Evolutionary conservation across 495 filamentous ascomycete genomes (phyloP).

Genomic region (Achaetomiella virescens): DNA sequence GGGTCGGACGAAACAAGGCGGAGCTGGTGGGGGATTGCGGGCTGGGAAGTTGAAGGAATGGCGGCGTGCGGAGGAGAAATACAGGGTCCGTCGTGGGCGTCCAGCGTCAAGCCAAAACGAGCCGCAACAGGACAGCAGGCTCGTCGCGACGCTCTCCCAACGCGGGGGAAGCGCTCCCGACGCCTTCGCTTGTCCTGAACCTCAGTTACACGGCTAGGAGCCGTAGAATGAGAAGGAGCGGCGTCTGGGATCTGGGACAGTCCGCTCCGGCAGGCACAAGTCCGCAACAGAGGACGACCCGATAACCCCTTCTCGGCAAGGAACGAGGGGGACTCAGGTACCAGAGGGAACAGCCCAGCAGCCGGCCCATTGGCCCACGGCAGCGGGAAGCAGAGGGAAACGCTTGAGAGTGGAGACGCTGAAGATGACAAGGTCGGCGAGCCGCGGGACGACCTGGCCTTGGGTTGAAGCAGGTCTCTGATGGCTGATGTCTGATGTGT

Average conservation of each 20-base stretch:
- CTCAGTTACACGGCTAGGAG: background rate
- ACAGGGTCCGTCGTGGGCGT: slow-evolving; percentile 10
- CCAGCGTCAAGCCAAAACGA: slow-evolving; percentile 19
- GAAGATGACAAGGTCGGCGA: background rate
- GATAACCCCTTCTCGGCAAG: background rate
- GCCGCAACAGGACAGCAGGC: slow-evolving; percentile 5
- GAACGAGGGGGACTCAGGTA: slow-evolving; percentile 6
- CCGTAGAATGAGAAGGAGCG: background rate
- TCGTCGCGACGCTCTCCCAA: slow-evolving; percentile 6
- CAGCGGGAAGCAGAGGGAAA: background rate
- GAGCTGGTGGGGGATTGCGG: slow-evolving; percentile 8
- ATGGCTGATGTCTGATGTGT: too few relatives aligned
- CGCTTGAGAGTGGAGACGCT: background rate
- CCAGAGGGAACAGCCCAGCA: slow-evolving; percentile 1
- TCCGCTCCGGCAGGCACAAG: too few relatives aligned
- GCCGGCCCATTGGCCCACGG: slow-evolving; percentile 17
- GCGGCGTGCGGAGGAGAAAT: slow-evolving; percentile 11
- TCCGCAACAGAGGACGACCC: slow-evolving; percentile 2
- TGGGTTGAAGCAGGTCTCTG: too few relatives aligned
- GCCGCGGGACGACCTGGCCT: background rate
- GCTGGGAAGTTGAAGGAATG: slow-evolving; percentile 6
- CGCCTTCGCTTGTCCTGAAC: background rate
- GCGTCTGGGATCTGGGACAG: background rate
- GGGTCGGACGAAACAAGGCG: background rate
- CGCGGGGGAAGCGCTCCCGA: background rate